phyloP scores from a whole-genome alignment of 441 rosid species.

The Brassica balearica region DNA sequence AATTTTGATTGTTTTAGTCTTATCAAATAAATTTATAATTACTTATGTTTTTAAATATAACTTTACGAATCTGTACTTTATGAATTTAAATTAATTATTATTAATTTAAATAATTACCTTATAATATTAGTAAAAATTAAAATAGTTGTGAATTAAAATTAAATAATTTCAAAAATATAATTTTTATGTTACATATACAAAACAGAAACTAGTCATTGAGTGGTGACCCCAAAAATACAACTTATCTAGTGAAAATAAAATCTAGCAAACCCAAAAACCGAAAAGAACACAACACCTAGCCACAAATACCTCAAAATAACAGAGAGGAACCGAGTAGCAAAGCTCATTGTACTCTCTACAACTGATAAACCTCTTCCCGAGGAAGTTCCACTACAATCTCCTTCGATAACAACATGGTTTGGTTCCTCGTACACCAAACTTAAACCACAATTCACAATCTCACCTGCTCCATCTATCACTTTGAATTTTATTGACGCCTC shows the following conservation, averaged over 20 bases:
- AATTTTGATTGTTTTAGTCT: neutral
- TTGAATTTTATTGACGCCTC: constrained; percentile 28
- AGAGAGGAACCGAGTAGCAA: neutral
- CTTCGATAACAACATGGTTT: constrained; percentile 25
- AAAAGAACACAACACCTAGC: constrained; percentile 20
- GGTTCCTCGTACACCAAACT: constrained; percentile 40
- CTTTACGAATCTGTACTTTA: neutral
- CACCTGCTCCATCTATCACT: constrained; percentile 34
- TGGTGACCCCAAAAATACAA: neutral
- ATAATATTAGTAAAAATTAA: neutral
- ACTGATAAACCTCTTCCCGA: neutral
- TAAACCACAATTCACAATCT: constrained; percentile 32
- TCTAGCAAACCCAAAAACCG: constrained; percentile 14
- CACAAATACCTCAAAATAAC: constrained; percentile 15
- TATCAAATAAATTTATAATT: no score
- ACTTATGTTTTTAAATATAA: neutral
- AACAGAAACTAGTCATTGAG: neutral
- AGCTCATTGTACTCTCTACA: neutral
- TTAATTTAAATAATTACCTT: neutral
- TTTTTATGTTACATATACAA: neutral
- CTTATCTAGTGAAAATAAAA: neutral
- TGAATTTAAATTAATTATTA: neutral
- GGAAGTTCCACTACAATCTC: constrained; percentile 11
- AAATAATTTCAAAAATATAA: neutral
- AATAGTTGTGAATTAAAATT: neutral